These are phyloP conservation scores for Verbena officinalis DNA, from an alignment of 257 asterid species.

Conservation along the genomic window DNA sequence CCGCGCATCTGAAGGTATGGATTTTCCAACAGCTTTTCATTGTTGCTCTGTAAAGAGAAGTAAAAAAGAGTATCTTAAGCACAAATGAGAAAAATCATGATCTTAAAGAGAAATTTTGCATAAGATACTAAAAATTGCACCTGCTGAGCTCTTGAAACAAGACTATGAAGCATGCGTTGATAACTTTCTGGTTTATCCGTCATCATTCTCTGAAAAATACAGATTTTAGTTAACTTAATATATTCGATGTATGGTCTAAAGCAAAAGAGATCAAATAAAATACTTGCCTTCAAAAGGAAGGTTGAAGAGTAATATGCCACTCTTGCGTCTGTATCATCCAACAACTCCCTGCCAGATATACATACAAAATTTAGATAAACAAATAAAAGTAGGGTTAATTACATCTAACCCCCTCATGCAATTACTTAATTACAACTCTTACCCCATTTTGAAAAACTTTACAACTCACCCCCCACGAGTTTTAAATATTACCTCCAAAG, in stretches of 20 bases:
- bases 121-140: slow-evolving; percentile 40
- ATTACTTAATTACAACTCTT: too few species aligned
- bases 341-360: slow-evolving; percentile 67
- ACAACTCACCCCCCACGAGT: too few species aligned
- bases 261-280: slow-evolving; percentile 33
- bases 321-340: slow-evolving; percentile 98
- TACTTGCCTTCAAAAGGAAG: slow-evolving; percentile 92
- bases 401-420: too few species aligned
- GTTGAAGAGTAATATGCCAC: slow-evolving; percentile 99
- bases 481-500: too few species aligned
- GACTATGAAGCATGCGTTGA: slow-evolving; percentile 95
- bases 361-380: slow-evolving; percentile 15
- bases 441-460: too few species aligned
- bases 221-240: slow-evolving; percentile 23
- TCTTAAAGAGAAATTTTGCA: slow-evolving; percentile 9
- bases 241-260: slow-evolving; percentile 22
- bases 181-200: slow-evolving; percentile 91
- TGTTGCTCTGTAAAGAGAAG: slow-evolving; percentile 83
- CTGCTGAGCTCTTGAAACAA: slow-evolving; percentile 97
- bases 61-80: slow-evolving; percentile 32
- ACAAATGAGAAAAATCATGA: slow-evolving; percentile 23
- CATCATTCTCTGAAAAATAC: slow-evolving; percentile 89
- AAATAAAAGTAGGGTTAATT: slow-evolving; percentile 26
- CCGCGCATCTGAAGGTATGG: slow-evolving; percentile 99
- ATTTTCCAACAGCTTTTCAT: slow-evolving; percentile 98